Conservation (phyloP, 2,329 filamentous ascomycete species). For the Beauveria sp. region DNA sequence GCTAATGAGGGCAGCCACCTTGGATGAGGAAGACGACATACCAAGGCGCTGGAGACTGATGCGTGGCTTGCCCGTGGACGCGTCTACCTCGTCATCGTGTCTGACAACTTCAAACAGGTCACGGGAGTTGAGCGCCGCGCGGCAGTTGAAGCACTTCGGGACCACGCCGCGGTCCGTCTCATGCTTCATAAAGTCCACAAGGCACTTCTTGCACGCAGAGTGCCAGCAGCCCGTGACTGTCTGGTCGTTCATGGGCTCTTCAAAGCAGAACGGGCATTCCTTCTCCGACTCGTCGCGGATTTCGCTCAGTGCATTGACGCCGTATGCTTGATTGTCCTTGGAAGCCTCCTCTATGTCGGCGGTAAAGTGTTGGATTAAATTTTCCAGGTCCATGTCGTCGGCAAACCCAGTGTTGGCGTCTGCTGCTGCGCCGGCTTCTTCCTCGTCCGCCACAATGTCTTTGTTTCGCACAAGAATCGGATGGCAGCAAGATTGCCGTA, state of each 20-base stretch:
- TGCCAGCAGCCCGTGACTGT: conserved; percentile 97
- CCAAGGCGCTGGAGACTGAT: conserved; percentile 56
- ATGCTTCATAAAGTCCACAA: conserved; percentile 85
- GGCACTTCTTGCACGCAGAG: conserved; percentile 87
- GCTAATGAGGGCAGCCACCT: conserved; percentile 71
- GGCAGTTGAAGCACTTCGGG: conserved; percentile 85
- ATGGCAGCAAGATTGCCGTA: conserved; percentile 92
- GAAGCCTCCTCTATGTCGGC: conserved; percentile 55
- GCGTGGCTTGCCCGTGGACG: conserved; percentile 36
- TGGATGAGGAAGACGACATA: conserved; percentile 69
- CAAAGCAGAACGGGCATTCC: conserved; percentile 90
- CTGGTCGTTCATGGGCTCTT: conserved; percentile 93
- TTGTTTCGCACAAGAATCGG: conserved; percentile 82
- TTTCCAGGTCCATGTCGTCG: conserved; percentile 92
- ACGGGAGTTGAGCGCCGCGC: conserved; percentile 69
- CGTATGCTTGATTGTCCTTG: conserved; percentile 58
- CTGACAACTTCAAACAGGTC: conserved; percentile 91
- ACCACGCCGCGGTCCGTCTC: conserved; percentile 68
- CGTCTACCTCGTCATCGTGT: conserved; percentile 55
- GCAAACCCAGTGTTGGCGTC: conserved; percentile 75
- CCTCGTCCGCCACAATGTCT: conserved; percentile 77
- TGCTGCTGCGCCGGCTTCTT: conserved; percentile 64
- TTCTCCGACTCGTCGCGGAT: conserved; percentile 83
- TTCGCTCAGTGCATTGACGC: conserved; percentile 78
- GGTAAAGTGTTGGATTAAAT: conserved; percentile 78